Percentiles rank a stretch among this genome's conserved stretches.
Evolutionary conservation across 2,329 filamentous ascomycete genomes (phyloP).

Genomic region (Geosmithia morbida): DNA sequence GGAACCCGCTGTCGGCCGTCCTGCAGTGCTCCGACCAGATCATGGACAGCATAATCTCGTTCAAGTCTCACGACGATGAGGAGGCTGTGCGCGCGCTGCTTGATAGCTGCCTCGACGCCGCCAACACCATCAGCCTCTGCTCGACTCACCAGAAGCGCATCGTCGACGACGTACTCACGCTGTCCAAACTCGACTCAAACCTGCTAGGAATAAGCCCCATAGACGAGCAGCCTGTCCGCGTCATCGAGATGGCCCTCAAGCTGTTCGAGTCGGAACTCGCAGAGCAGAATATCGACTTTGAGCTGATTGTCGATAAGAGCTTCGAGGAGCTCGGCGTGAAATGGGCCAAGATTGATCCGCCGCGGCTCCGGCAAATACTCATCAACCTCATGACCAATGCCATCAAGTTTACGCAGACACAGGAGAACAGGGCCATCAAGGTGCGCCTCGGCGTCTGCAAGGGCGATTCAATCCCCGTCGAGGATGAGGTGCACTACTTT

Average conservation of each 20-base stretch:
- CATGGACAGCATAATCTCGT: slow-evolving; percentile 28
- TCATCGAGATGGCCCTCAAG: slow-evolving; percentile 55
- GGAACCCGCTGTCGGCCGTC: slow-evolving; percentile 61
- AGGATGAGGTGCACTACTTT: slow-evolving; percentile 29
- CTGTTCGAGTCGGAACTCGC: slow-evolving; percentile 69
- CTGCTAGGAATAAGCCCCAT: slow-evolving; percentile 57
- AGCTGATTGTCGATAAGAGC: slow-evolving; percentile 53
- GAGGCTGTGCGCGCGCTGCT: slow-evolving; percentile 32
- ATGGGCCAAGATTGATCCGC: slow-evolving; percentile 64
- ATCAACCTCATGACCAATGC: slow-evolving; percentile 63
- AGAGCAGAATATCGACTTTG: slow-evolving; percentile 56
- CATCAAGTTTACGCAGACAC: slow-evolving; percentile 49
- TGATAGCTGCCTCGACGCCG: slow-evolving; percentile 52
- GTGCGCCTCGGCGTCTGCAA: slow-evolving; percentile 51
- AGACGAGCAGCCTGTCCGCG: slow-evolving; percentile 51
- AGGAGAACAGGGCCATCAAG: slow-evolving; percentile 42
- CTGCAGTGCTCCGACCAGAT: slow-evolving; percentile 69
- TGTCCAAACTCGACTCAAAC: slow-evolving; percentile 58
- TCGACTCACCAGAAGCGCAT: slow-evolving; percentile 66
- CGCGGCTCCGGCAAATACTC: slow-evolving; percentile 56
- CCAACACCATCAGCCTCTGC: slow-evolving; percentile 70
- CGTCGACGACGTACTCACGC: slow-evolving; percentile 51
- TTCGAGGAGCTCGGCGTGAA: slow-evolving; percentile 50
- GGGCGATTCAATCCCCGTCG: slow-evolving; percentile 26
- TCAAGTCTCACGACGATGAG: slow-evolving; percentile 20